phyloP scores from a whole-genome alignment of 257 asterid species.

The Petunia secreta region DNA sequence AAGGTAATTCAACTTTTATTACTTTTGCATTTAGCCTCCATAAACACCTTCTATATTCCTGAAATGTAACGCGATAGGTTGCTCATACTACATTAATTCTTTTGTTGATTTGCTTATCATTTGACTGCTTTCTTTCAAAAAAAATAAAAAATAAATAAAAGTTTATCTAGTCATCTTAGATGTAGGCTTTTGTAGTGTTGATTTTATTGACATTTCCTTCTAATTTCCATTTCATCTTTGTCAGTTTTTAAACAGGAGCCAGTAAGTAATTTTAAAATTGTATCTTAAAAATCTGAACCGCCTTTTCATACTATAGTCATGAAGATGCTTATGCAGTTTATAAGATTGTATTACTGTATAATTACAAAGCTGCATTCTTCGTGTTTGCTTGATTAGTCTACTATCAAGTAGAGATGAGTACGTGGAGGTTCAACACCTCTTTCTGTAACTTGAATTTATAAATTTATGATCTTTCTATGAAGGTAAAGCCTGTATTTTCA shows the following conservation, averaged over 20 bases:
- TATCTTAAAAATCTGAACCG: background rate
- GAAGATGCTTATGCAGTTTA: background rate
- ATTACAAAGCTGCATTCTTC: slow-evolving; percentile 19
- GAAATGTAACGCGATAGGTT: background rate
- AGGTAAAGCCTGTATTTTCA: background rate
- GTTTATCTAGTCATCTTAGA: no score
- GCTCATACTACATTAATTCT: background rate
- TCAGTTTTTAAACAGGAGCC: background rate
- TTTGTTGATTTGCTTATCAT: background rate
- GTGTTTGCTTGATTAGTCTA: slow-evolving; percentile 12
- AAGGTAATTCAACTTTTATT: slow-evolving; percentile 46
- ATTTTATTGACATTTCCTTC: slow-evolving; percentile 19
- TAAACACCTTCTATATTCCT: background rate
- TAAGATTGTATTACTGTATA: background rate
- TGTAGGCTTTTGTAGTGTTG: background rate
- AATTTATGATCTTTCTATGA: background rate
- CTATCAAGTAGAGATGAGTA: slow-evolving; percentile 28
- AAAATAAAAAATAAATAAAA: no score
- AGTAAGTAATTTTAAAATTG: background rate
- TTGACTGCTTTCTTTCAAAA: background rate
- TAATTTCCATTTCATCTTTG: background rate
- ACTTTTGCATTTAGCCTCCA: background rate
- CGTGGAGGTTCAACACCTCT: background rate
- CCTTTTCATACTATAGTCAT: background rate
- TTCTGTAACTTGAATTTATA: background rate